These are phyloP conservation scores for Calonectria fujianensis DNA, from an alignment of 2,329 filamentous ascomycete species.

Conservation along the genomic window DNA sequence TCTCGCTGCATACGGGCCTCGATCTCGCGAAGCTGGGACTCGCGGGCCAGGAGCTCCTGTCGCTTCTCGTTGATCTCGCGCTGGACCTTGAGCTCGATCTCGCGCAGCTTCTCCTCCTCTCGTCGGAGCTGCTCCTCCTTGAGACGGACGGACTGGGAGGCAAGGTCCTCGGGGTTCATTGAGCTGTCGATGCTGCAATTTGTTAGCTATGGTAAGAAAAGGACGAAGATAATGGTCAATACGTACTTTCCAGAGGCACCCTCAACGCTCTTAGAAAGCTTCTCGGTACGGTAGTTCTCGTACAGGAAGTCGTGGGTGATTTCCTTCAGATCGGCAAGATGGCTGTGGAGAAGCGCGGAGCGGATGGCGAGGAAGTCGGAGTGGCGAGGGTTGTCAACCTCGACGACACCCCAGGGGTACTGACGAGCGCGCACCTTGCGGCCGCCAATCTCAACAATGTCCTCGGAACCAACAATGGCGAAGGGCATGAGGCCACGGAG, in stretches of 20 bases:
- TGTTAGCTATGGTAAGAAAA: conserved; percentile 56
- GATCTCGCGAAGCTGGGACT: conserved; percentile 99
- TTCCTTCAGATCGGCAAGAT: conserved; percentile 98
- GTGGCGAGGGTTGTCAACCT: conserved; percentile 99
- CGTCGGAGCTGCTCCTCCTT: conserved; percentile 99
- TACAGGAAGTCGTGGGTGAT: conserved; percentile 99
- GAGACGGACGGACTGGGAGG: conserved; percentile 96
- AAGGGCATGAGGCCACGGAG: conserved; percentile 98
- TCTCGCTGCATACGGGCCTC: conserved; percentile 97
- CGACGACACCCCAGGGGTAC: conserved; percentile 99
- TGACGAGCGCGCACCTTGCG: conserved; percentile 95
- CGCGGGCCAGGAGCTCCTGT: conserved; percentile 96
- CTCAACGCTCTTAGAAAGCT: conserved; percentile 99
- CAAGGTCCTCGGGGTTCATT: conserved; percentile 98
- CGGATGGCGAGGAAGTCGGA: conserved; percentile 98
- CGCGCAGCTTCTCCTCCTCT: conserved; percentile 99
- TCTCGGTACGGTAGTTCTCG: conserved; percentile 99
- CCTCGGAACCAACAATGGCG: conserved; percentile 98
- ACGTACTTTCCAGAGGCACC: conserved; percentile 91
- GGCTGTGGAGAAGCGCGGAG: conserved; percentile 96
- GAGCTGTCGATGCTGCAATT: conserved; percentile 78
- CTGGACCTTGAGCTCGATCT: conserved; percentile 99
- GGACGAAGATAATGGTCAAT: conserved; percentile 22
- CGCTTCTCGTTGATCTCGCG: conserved; percentile 99
- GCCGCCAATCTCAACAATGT: conserved; percentile 94